These are phyloP conservation scores for Tolypocladium album DNA, from an alignment of 2,329 filamentous ascomycete species.

Conservation along the genomic window DNA sequence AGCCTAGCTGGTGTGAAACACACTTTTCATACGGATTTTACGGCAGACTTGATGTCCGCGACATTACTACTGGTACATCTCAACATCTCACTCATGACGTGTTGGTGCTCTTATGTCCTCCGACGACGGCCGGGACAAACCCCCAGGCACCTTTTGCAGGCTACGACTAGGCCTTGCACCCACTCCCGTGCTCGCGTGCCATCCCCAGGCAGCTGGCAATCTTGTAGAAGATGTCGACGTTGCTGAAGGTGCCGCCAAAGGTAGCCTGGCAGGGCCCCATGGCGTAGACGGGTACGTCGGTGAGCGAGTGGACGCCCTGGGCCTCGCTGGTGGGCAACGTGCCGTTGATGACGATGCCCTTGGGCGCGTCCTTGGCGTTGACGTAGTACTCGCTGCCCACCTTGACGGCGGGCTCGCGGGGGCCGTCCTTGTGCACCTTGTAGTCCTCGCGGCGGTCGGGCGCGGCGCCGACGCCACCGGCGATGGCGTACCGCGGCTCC, in stretches of 20 bases:
- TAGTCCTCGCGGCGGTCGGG: slow-evolving; percentile 73
- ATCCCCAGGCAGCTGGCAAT: slow-evolving; percentile 60
- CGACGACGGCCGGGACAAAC: neutral
- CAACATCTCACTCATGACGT: too few relatives aligned
- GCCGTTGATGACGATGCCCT: slow-evolving; percentile 66
- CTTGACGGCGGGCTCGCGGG: slow-evolving; percentile 49
- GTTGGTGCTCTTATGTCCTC: neutral
- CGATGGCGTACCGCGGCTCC: slow-evolving; percentile 75
- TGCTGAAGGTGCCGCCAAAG: slow-evolving; percentile 62
- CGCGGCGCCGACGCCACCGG: slow-evolving; percentile 57
- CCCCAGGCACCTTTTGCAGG: neutral
- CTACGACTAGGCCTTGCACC: slow-evolving; percentile 11
- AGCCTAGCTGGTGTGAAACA: neutral
- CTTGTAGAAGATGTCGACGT: slow-evolving; percentile 65
- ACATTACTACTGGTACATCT: neutral
- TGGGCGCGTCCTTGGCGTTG: slow-evolving; percentile 54
- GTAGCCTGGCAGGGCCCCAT: slow-evolving; percentile 68
- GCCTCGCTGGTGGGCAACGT: slow-evolving; percentile 53
- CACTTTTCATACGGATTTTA: neutral
- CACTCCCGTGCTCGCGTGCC: slow-evolving; percentile 13
- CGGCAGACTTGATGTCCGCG: neutral
- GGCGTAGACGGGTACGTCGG: slow-evolving; percentile 69
- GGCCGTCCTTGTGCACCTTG: slow-evolving; percentile 54
- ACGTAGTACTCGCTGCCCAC: slow-evolving; percentile 49
- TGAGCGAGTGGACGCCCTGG: slow-evolving; percentile 67